Evolutionary conservation across 768 basidiomycete species (phyloP).

Genomic region (Termitomyces sp.): DNA sequence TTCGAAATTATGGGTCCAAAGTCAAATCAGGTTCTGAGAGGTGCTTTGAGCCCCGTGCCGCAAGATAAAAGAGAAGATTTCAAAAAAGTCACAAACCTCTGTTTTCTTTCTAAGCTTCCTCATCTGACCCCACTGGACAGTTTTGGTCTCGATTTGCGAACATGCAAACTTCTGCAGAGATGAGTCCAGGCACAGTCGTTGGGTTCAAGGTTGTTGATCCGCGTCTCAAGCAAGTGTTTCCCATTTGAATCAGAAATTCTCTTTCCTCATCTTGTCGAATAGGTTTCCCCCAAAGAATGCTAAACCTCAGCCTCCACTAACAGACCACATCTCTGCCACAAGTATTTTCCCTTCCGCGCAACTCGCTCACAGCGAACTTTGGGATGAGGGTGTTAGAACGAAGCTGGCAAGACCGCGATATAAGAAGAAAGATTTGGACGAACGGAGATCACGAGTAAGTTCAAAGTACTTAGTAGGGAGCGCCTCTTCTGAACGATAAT

Average conservation of each 20-base stretch:
- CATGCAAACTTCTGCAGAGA: constrained; percentile 59
- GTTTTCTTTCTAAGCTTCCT: not conserved
- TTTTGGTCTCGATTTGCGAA: constrained; percentile 65
- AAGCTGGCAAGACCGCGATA: constrained; percentile 58
- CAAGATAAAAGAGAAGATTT: constrained; percentile 53
- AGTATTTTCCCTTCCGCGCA: constrained; percentile 50
- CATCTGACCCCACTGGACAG: no score
- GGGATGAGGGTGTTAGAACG: constrained; percentile 59
- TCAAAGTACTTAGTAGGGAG: not conserved
- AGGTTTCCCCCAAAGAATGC: constrained; percentile 87
- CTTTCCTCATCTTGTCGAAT: constrained; percentile 1
- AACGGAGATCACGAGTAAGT: constrained; percentile 69
- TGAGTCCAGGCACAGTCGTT: constrained; percentile 73
- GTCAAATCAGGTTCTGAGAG: constrained; percentile 69
- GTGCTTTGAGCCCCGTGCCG: constrained; percentile 49
- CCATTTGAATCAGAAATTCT: not conserved
- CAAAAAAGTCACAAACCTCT: constrained; percentile 40
- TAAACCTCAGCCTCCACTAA: constrained; percentile 32
- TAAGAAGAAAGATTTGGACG: constrained; percentile 84
- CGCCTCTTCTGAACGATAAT: not conserved
- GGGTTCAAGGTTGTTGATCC: constrained; percentile 78
- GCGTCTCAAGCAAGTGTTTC: constrained; percentile 62
- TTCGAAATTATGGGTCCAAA: constrained; percentile 93
- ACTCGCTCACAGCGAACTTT: constrained; percentile 68
- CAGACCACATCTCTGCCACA: constrained; percentile 21